These are phyloP conservation scores for Parsonsia alboflavescens DNA, from an alignment of 257 asterid genomes.

Conservation along the genomic window DNA sequence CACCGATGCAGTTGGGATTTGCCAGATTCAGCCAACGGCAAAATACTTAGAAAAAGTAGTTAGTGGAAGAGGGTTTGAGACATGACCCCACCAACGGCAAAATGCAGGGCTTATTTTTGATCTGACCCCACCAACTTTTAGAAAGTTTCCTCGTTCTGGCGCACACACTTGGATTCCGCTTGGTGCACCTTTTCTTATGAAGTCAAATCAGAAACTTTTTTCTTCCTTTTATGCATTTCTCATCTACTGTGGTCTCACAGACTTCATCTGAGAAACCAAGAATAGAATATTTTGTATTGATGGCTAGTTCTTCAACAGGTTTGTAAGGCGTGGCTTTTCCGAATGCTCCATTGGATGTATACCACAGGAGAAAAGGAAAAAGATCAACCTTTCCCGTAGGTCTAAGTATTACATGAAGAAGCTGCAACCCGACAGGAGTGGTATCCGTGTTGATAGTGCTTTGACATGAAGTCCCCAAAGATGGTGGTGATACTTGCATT, in stretches of 20 bases:
- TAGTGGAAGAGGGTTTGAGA: background rate
- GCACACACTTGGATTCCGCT: no score
- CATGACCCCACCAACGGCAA: no score
- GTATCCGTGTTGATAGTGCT: constrained; percentile 50
- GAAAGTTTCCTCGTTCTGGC: background rate
- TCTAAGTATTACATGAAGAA: constrained; percentile 86
- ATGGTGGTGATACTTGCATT: background rate
- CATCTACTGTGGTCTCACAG: background rate
- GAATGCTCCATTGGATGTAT: constrained; percentile 66
- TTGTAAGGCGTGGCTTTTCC: constrained; percentile 85
- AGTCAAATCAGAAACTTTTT: background rate
- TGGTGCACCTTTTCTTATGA: background rate
- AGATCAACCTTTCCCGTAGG: constrained; percentile 65
- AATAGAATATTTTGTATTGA: background rate
- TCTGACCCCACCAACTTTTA: no score
- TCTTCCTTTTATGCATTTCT: background rate
- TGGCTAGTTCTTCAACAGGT: constrained; percentile 42
- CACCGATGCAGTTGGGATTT: background rate
- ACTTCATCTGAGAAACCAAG: background rate
- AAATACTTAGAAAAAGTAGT: background rate
- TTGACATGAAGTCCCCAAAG: constrained; percentile 22
- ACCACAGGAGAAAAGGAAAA: constrained; percentile 73
- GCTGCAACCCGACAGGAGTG: constrained; percentile 69
- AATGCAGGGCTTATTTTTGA: background rate
- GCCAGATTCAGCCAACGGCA: background rate